Conservation (phyloP, 1,139 yeast genomes). For the Sugiyamaella grinbergsii region DNA sequence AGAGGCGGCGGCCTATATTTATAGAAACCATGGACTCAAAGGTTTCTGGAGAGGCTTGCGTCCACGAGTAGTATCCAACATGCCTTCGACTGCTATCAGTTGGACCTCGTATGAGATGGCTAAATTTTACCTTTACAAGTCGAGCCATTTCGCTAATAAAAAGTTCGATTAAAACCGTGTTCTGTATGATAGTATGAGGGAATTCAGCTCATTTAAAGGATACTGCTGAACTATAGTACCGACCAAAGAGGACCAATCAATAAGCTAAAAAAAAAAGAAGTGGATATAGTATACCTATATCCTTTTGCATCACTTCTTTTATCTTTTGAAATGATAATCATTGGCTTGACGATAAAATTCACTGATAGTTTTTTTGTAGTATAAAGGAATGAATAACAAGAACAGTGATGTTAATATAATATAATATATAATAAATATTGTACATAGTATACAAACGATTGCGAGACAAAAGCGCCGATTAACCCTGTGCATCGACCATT, state of each 20-base stretch:
- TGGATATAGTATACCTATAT: not conserved
- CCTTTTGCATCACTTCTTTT: constrained; percentile 13
- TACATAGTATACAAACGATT: constrained; percentile 9
- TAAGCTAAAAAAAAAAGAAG: not conserved
- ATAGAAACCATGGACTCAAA: constrained; percentile 60
- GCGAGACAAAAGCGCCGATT: not conserved
- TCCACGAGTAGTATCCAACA: constrained; percentile 90
- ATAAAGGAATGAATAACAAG: not conserved
- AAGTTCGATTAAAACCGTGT: constrained; percentile 7
- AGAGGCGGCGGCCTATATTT: constrained; percentile 72
- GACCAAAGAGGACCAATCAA: not conserved
- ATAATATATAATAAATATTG: constrained; percentile 11
- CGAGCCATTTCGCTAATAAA: constrained; percentile 9
- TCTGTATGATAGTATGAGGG: no score
- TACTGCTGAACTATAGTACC: not conserved
- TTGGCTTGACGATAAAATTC: not conserved
- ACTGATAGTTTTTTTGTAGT: constrained; percentile 6
- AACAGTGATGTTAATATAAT: constrained; percentile 9
- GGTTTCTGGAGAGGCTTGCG: constrained; percentile 85
- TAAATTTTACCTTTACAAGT: constrained; percentile 56
- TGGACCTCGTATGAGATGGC: constrained; percentile 99
- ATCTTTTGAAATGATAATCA: not conserved
- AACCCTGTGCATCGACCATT: constrained; percentile 13
- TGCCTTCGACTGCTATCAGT: constrained; percentile 95
- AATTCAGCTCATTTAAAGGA: no score